Conservation (phyloP, 768 basidiomycete genomes). For the Agrocybe chaxingu region DNA sequence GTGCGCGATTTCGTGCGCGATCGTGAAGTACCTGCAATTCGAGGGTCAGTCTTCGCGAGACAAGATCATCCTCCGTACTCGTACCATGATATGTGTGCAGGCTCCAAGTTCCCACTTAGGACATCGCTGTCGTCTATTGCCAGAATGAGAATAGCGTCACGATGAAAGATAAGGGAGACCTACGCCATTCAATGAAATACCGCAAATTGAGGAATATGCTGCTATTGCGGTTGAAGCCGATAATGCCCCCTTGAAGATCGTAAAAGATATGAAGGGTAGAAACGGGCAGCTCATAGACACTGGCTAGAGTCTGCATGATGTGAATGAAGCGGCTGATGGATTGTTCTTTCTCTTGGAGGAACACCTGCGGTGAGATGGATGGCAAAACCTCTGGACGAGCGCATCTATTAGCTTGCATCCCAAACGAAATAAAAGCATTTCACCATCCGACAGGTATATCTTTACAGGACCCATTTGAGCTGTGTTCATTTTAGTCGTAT, state of each 20-base stretch:
- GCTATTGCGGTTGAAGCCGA: conserved; percentile 91
- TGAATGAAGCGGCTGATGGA: conserved; percentile 69
- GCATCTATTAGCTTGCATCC: neutral
- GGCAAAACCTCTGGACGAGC: conserved; percentile 47
- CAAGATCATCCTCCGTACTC: conserved; percentile 10
- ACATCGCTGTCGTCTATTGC: conserved; percentile 69
- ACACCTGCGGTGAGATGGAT: conserved; percentile 33
- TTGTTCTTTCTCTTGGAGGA: conserved; percentile 53
- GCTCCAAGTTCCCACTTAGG: conserved; percentile 40
- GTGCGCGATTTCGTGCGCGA: conserved; percentile 93
- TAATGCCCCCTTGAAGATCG: conserved; percentile 74
- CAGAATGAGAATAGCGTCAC: neutral
- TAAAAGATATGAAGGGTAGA: conserved; percentile 83
- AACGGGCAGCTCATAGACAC: conserved; percentile 72
- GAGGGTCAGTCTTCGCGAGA: neutral
- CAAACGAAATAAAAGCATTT: neutral
- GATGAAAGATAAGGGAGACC: conserved; percentile 27
- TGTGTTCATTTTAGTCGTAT: conserved; percentile 19
- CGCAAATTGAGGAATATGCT: conserved; percentile 87
- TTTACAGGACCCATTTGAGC: conserved; percentile 62
- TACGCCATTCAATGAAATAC: conserved; percentile 86
- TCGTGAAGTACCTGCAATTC: conserved; percentile 74
- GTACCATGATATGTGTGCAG: conserved; percentile 82
- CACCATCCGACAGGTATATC: conserved; percentile 64
- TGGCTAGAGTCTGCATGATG: conserved; percentile 60